Evolutionary conservation across 2,329 filamentous ascomycete species (phyloP).

Genomic region (Diaporthe helianthi): DNA sequence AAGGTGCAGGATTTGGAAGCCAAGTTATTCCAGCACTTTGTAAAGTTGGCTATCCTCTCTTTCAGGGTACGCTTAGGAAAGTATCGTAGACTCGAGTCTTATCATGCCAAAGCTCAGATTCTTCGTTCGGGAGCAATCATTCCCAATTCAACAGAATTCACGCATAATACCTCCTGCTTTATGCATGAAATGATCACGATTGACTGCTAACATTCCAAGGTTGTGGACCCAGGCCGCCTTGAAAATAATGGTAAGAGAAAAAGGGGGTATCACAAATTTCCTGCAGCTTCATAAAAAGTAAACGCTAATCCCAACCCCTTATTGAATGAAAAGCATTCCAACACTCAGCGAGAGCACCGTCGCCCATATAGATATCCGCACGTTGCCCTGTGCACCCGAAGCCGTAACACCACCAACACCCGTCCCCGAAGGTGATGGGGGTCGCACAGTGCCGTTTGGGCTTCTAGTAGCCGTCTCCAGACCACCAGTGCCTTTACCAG

Average conservation of each 20-base stretch:
- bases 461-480: conserved; percentile 8
- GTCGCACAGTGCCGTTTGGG: neutral
- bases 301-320: neutral
- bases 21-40: neutral
- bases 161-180: neutral
- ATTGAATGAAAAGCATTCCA: neutral
- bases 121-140: neutral
- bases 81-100: neutral
- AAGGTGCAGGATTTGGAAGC: neutral
- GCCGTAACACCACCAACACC: neutral
- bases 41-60: neutral
- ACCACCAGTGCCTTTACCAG: neutral
- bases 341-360: neutral
- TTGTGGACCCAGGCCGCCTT: neutral
- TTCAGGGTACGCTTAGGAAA: neutral
- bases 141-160: neutral
- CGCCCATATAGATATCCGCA: neutral
- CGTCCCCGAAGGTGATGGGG: neutral
- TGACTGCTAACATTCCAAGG: neutral
- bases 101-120: neutral
- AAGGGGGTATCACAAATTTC: conserved; percentile 15
- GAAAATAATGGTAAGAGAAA: neutral
- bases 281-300: neutral
- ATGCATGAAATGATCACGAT: neutral
- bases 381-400: neutral